Percentiles rank a stretch among this genome's conserved stretches.
phyloP scores from a whole-genome alignment of 2,329 filamentous ascomycete species.

The Periglandula ipomoeae region DNA sequence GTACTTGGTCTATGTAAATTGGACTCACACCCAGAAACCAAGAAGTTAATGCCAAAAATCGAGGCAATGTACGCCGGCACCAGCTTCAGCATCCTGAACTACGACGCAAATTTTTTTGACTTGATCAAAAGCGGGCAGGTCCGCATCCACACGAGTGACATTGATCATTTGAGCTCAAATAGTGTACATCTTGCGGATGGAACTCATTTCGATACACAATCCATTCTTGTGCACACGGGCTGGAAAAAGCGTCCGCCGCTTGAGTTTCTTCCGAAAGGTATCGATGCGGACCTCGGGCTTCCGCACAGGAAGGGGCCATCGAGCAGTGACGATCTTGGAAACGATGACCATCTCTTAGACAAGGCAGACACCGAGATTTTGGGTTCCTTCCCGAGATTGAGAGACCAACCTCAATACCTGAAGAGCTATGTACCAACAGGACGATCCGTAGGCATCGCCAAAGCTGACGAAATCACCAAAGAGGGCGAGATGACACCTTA shows the following conservation, averaged over 20 bases:
- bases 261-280: conserved; percentile 39
- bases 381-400: conserved; percentile 41
- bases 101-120: conserved; percentile 47
- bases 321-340: conserved; percentile 22
- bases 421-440: conserved; percentile 34
- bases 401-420: conserved; percentile 40
- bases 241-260: conserved; percentile 47
- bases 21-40: conserved; percentile 41
- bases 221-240: conserved; percentile 47
- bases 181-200: conserved; percentile 43
- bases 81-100: conserved; percentile 52
- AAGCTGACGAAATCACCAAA: conserved; percentile 17
- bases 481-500: conserved; percentile 26
- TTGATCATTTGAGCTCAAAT: conserved; percentile 33
- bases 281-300: conserved; percentile 38
- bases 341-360: conserved; percentile 25
- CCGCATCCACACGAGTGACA: conserved; percentile 42
- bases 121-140: conserved; percentile 43
- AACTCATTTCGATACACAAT: conserved; percentile 36
- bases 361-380: conserved; percentile 45
- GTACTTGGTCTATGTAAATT: conserved; percentile 44
- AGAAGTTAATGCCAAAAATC: conserved; percentile 45
- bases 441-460: conserved; percentile 23
- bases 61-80: conserved; percentile 42
- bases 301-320: conserved; percentile 26